Evolutionary conservation across 192 early-diverging fungal genomes (phyloP), one percentile per base, ranked within the genome.

Genomic region (Umbelopsis vinacea): DNA sequence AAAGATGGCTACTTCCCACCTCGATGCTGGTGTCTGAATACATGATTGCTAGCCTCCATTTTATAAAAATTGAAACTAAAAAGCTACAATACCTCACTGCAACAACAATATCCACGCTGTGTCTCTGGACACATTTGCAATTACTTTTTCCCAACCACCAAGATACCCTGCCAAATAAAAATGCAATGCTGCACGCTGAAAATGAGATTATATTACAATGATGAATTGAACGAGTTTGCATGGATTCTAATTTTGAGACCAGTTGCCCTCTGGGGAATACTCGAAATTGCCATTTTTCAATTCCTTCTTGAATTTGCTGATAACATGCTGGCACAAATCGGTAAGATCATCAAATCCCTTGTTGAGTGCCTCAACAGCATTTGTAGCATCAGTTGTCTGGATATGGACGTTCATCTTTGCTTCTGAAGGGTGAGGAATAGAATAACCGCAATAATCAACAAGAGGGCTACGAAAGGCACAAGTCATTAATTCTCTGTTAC

Each of bases 391-490:
- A 50, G 90, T 89, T 19, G 97, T 99, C 81, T 99, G 97, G 71
- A 99, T 93, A 48, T 97, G 92, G 17, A 99, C 46, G 77, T 98
- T 90, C 48, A 94, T 89, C 77, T 94, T 95, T 68, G 88, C 88
- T 79, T 96, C 95, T 22, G 96, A 97, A 50, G 97, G 97, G 74
- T 99, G 97, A 6, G 97, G 96, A 46, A 98, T 93, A 23, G 96
- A 93, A 84, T 99, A 99, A 54, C 95, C 95, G 77, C 95, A 97
- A 76, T 94, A 97, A 47, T 90, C 87, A 24, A 98, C 96, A 52
- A 90, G 84, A 24, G 94, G 89, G 81, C 93, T 95, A 66, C 15
- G 22, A 73, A 7, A 77, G n/a, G 22, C 14, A 66, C 74, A 19
- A 71, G 67, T 4, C 0, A 47, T 63, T 6, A 67, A 22, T 43